phyloP scores from a whole-genome alignment of 805 yeast genomes.

The Kluyveromyces dobzhanskii region DNA sequence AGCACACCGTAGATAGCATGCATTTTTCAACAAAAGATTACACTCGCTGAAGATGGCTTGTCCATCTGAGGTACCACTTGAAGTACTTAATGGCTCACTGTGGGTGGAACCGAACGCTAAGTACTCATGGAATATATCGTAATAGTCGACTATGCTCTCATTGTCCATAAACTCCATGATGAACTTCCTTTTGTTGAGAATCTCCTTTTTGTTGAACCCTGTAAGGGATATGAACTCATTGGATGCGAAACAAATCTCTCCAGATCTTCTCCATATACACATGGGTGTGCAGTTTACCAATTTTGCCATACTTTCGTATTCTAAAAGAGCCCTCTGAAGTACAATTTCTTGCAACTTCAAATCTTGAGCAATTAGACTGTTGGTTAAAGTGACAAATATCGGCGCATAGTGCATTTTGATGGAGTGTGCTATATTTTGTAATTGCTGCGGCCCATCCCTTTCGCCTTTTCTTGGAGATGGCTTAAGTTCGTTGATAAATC shows the following conservation, averaged over 20 bases:
- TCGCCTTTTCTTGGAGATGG: not conserved
- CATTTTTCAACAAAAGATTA: slow-evolving; percentile 31
- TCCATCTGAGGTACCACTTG: slow-evolving; percentile 8
- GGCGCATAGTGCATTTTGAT: slow-evolving; percentile 54
- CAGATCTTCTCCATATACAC: slow-evolving; percentile 78
- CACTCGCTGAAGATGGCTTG: slow-evolving; percentile 28
- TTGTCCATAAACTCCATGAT: slow-evolving; percentile 82
- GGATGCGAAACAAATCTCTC: slow-evolving; percentile 73
- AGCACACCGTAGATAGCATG: slow-evolving; percentile 49
- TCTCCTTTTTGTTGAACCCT: slow-evolving; percentile 50
- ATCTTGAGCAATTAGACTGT: slow-evolving; percentile 64
- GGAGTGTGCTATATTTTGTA: slow-evolving; percentile 32
- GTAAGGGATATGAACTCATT: slow-evolving; percentile 65
- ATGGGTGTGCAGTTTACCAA: slow-evolving; percentile 64
- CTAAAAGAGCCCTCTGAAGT: slow-evolving; percentile 48
- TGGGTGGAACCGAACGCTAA: slow-evolving; percentile 45
- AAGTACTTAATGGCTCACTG: slow-evolving; percentile 4
- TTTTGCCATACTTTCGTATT: slow-evolving; percentile 41
- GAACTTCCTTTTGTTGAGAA: slow-evolving; percentile 53
- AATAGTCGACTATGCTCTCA: slow-evolving; percentile 62
- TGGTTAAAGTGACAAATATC: slow-evolving; percentile 68
- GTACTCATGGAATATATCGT: slow-evolving; percentile 52
- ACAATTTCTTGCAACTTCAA: slow-evolving; percentile 52
- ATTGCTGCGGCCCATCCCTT: slow-evolving; percentile 12
- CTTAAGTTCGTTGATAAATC: slow-evolving; percentile 8